These are phyloP conservation scores for Epichloe hybrida DNA, from an alignment of 2,329 filamentous ascomycete genomes.

Conservation along the genomic window DNA sequence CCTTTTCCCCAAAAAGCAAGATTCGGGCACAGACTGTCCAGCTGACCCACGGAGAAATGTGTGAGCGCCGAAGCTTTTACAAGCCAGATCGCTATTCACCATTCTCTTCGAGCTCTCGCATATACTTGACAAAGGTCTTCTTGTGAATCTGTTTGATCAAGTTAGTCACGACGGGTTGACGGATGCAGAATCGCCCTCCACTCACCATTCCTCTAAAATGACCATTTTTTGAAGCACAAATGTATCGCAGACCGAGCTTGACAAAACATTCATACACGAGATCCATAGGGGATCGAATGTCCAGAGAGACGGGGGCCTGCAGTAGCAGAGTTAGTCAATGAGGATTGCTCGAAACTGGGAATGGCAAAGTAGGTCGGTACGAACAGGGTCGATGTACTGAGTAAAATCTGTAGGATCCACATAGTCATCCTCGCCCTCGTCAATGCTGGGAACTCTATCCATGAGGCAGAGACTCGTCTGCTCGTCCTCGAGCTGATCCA, in stretches of 20 bases:
- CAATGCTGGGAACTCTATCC: conserved; percentile 50
- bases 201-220: conserved; percentile 77
- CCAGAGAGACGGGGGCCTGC: conserved; percentile 73
- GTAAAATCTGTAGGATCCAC: conserved; percentile 73
- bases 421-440: conserved; percentile 48
- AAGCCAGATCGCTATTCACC: conserved; percentile 1
- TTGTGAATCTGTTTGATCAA: conserved; percentile 58
- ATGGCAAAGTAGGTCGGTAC: conserved; percentile 14
- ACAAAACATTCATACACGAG: conserved; percentile 93
- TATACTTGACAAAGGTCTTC: conserved; percentile 91
- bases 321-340: conserved; percentile 8
- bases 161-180: conserved; percentile 5
- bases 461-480: conserved; percentile 66
- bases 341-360: too few species aligned
- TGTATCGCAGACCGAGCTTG: conserved; percentile 82
- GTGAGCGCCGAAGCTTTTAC: not conserved
- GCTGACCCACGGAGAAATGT: not conserved
- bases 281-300: conserved; percentile 83
- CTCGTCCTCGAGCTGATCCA: conserved; percentile 73
- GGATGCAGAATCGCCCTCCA: conserved; percentile 5
- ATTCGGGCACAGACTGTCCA: not conserved
- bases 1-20: too few species aligned
- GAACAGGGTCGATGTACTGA: conserved; percentile 73
- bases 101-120: conserved; percentile 64
- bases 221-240: conserved; percentile 77